Conservation (phyloP, 2,329 filamentous ascomycete species). For the Paecilomyces niveus region DNA sequence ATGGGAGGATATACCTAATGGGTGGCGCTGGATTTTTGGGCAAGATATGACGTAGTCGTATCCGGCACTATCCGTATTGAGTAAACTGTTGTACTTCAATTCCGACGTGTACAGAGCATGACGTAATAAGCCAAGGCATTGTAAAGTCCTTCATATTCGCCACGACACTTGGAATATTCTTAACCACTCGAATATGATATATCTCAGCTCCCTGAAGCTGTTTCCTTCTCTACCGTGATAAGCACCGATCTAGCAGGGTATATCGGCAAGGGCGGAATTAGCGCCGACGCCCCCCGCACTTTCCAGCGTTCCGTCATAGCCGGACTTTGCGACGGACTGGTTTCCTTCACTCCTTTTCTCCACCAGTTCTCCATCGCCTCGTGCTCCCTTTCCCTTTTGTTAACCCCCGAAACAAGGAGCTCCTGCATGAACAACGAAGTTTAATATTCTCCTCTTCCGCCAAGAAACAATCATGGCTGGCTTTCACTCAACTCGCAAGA, state of each 20-base stretch:
- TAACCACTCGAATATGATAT: neutral
- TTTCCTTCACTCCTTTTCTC: neutral
- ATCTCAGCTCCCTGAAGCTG: neutral
- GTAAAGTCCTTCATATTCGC: too few relatives aligned
- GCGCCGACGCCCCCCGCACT: neutral
- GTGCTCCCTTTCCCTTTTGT: neutral
- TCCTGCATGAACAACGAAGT: neutral
- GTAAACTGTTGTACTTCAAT: too few relatives aligned
- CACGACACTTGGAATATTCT: too few relatives aligned
- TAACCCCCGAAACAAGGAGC: neutral
- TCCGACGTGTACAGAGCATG: too few relatives aligned
- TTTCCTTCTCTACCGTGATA: neutral
- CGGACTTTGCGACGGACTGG: neutral
- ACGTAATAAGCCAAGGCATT: too few relatives aligned
- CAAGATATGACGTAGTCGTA: too few relatives aligned
- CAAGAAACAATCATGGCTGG: neutral
- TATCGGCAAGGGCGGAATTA: neutral
- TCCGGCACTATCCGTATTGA: too few relatives aligned
- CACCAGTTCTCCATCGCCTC: neutral
- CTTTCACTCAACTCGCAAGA: neutral
- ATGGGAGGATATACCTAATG: constrained; percentile 19
- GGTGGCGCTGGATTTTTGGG: too few relatives aligned
- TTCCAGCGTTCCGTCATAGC: neutral
- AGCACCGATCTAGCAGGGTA: neutral
- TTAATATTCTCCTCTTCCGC: neutral